phyloP scores from a whole-genome alignment of 768 basidiomycete species.

The Mycena albidolilacea region DNA sequence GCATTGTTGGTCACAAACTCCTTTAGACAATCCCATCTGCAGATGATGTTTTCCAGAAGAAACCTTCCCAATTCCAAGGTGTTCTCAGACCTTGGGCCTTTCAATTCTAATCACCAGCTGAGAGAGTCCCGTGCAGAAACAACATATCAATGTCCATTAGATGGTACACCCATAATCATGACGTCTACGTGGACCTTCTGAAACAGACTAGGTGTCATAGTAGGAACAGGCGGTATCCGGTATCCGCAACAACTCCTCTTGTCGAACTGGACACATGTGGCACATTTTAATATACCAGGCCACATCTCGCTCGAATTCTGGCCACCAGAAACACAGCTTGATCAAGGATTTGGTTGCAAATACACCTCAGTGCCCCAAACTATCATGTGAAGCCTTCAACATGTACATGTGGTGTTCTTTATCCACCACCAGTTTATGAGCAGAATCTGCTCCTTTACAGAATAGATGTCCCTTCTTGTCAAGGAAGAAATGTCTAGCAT shows the following conservation, averaged over 20 bases:
- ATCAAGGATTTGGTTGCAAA: conserved; percentile 5
- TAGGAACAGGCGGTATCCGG: neutral
- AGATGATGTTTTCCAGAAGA: too few species aligned
- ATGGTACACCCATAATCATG: too few species aligned
- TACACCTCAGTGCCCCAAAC: conserved; percentile 29
- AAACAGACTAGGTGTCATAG: neutral
- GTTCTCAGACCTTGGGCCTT: too few species aligned
- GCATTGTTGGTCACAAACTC: too few species aligned
- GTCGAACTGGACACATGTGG: conserved; percentile 23
- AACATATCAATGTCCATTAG: neutral
- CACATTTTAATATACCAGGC: conserved; percentile 29
- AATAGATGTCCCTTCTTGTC: neutral
- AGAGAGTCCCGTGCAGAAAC: neutral
- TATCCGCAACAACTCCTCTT: neutral
- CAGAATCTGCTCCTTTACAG: neutral
- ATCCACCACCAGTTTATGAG: too few species aligned
- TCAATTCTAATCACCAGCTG: too few species aligned
- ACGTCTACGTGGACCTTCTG: neutral
- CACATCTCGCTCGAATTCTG: conserved; percentile 20
- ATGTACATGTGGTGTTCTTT: conserved; percentile 1
- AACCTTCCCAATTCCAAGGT: too few species aligned
- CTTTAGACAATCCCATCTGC: too few species aligned
- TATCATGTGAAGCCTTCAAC: conserved; percentile 20
- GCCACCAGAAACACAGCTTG: conserved; percentile 31
- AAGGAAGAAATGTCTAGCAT: neutral